Conservation (phyloP, 495 filamentous ascomycete species). For the Aspergillus heteromorphus region DNA sequence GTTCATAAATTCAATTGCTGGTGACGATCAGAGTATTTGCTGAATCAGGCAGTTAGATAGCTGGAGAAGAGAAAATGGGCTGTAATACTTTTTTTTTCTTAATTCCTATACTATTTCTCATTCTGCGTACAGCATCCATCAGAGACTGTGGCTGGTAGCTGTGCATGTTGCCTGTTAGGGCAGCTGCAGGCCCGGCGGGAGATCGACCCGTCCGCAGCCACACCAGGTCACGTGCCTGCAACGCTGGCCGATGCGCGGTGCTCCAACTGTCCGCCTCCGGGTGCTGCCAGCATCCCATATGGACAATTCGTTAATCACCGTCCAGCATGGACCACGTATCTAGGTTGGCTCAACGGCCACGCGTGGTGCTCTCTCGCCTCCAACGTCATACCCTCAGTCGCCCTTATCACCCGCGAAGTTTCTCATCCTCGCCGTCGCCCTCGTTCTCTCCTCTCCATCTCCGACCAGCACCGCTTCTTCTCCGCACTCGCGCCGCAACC, state of each 20-base stretch:
- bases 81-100: too few relatives aligned
- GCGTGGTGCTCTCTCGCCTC: neutral
- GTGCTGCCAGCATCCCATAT: neutral
- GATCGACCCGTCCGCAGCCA: slow-evolving; percentile 2
- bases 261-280: neutral
- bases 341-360: slow-evolving; percentile 3
- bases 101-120: too few relatives aligned
- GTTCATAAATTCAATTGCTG: too few relatives aligned
- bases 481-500: neutral
- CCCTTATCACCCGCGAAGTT: neutral
- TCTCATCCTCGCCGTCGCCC: neutral
- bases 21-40: too few relatives aligned
- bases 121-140: too few relatives aligned
- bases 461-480: neutral
- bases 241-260: neutral
- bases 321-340: slow-evolving; percentile 8
- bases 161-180: neutral
- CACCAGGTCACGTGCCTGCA: neutral
- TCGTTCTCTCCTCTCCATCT: neutral
- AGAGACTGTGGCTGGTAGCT: neutral
- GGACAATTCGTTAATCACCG: neutral
- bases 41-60: too few relatives aligned
- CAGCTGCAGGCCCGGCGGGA: neutral
- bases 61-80: too few relatives aligned
- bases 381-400: neutral